Conservation (phyloP, 2,329 filamentous ascomycete species). For the Beauveria caledonica region DNA sequence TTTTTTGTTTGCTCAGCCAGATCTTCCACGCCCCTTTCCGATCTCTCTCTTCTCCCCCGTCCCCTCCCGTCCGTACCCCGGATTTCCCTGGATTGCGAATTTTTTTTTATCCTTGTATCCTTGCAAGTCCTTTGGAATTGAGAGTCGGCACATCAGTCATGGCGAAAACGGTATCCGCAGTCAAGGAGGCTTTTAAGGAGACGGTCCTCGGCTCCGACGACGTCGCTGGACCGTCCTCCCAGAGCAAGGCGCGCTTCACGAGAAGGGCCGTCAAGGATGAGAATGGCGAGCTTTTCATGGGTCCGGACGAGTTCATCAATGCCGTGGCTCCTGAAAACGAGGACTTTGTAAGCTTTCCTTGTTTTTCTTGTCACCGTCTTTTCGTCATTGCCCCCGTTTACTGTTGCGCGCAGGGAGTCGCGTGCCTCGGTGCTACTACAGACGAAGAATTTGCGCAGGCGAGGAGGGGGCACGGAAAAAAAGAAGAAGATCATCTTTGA, state of each 20-base stretch:
- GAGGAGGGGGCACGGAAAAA: neutral
- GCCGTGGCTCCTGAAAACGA: slow-evolving; percentile 80
- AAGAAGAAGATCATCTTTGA: neutral
- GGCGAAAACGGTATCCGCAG: slow-evolving; percentile 33
- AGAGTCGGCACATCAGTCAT: slow-evolving; percentile 18
- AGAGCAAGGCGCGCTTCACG: slow-evolving; percentile 69
- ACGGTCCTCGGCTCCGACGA: slow-evolving; percentile 59
- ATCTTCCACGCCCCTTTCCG: slow-evolving; percentile 6
- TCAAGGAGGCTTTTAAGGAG: slow-evolving; percentile 71
- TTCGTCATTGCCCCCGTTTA: neutral
- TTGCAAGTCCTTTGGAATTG: neutral
- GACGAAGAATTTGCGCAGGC: neutral
- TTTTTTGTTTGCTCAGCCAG: slow-evolving; percentile 1
- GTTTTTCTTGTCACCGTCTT: slow-evolving; percentile 16
- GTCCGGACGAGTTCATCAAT: slow-evolving; percentile 78
- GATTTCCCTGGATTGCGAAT: neutral
- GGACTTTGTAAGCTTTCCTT: slow-evolving; percentile 69
- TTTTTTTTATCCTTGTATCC: neutral
- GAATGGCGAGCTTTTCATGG: slow-evolving; percentile 72
- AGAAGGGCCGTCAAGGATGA: slow-evolving; percentile 69
- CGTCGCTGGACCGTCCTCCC: slow-evolving; percentile 57
- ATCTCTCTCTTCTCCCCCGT: neutral
- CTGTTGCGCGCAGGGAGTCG: neutral
- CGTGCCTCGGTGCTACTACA: neutral
- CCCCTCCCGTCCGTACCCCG: neutral